Evolutionary conservation across 768 basidiomycete species (phyloP).

Genomic region (Terana coerulea): DNA sequence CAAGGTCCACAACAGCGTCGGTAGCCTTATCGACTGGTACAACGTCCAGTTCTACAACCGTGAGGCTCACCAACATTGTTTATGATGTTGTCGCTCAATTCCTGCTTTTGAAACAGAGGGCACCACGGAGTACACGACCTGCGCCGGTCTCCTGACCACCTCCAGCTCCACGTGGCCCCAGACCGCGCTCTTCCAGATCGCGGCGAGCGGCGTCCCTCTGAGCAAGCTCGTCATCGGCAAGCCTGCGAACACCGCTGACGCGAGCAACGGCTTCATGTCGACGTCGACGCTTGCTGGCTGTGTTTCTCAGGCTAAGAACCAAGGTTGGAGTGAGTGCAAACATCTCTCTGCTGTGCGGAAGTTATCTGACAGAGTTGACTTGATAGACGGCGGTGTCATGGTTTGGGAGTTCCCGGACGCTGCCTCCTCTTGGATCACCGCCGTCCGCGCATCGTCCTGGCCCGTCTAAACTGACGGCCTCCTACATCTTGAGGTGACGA

Average conservation of each 20-base stretch:
- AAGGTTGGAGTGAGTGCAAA: constrained; percentile 67
- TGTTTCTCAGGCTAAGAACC: constrained; percentile 51
- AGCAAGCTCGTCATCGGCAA: constrained; percentile 57
- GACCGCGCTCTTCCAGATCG: constrained; percentile 52
- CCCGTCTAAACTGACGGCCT: constrained; percentile 20
- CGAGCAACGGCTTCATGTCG: constrained; percentile 53
- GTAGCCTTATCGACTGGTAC: constrained; percentile 45
- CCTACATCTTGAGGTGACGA: not conserved
- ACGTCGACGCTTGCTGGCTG: constrained; percentile 56
- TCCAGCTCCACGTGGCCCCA: constrained; percentile 62
- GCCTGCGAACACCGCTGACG: constrained; percentile 39
- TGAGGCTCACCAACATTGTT: constrained; percentile 10
- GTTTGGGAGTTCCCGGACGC: constrained; percentile 42
- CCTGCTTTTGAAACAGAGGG: constrained; percentile 49
- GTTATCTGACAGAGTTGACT: not conserved
- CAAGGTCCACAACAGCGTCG: constrained; percentile 33
- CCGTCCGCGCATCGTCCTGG: constrained; percentile 33
- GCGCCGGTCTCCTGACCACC: constrained; percentile 49
- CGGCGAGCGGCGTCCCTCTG: constrained; percentile 40
- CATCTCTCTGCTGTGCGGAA: not conserved
- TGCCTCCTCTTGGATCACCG: constrained; percentile 33
- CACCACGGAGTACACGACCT: constrained; percentile 59
- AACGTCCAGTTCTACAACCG: constrained; percentile 38
- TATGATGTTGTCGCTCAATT: not conserved
- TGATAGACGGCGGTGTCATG: constrained; percentile 35